Evolutionary conservation across 2,329 filamentous ascomycete genomes (phyloP).

Genomic region (Metarhizium guizhouense): DNA sequence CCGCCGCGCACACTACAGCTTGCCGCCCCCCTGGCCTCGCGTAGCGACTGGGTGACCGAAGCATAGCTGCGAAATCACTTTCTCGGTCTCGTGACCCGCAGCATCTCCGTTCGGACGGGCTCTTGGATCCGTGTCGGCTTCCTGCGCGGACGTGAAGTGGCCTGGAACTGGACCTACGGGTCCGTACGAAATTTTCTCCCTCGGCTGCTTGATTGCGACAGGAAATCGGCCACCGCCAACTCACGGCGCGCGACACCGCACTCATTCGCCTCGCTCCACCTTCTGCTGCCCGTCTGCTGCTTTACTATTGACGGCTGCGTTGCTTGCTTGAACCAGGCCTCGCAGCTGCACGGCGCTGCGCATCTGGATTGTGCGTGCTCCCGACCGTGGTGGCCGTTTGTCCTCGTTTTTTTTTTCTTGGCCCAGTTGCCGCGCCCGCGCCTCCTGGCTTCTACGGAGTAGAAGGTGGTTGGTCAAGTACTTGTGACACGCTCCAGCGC

Average conservation of each 20-base stretch:
- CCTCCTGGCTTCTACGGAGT: background rate
- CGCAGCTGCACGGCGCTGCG: background rate
- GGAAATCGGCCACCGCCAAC: conserved; percentile 11
- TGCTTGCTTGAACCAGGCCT: background rate
- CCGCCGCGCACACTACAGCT: conserved; percentile 1
- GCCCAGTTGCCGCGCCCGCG: background rate
- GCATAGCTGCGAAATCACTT: background rate
- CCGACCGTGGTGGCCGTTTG: background rate
- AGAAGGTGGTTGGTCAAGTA: background rate
- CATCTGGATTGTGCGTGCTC: background rate
- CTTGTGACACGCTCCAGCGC: conserved; percentile 1
- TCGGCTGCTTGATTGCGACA: conserved; percentile 13
- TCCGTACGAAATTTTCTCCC: conserved; percentile 24
- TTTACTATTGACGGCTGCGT: background rate
- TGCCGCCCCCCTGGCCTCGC: background rate
- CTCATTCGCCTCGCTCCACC: background rate
- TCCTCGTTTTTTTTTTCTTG: background rate
- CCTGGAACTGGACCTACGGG: conserved; percentile 9
- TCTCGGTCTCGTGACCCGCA: conserved; percentile 8
- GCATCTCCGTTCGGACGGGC: conserved; percentile 5
- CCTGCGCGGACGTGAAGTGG: conserved; percentile 8
- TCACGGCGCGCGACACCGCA: conserved; percentile 2
- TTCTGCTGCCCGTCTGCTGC: background rate
- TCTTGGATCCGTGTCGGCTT: conserved; percentile 4
- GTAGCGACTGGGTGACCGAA: background rate